A percentile compares a stretch with the other conserved stretches of the same genome.
phyloP scores from a whole-genome alignment of 2,329 filamentous ascomycete species.

The Fusarium tricinctum region DNA sequence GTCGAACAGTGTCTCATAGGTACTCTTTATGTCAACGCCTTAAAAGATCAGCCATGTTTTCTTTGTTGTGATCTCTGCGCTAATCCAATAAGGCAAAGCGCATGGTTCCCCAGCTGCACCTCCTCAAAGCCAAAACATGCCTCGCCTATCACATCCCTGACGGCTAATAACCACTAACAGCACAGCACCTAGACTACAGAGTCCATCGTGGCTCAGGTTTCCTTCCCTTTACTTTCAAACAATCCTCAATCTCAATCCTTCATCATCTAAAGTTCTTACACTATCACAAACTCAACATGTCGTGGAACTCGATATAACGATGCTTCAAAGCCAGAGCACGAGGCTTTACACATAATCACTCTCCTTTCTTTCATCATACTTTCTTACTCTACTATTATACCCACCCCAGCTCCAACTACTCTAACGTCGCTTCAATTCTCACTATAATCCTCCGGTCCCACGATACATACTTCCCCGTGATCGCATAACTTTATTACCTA shows the following conservation, averaged over 20 bases:
- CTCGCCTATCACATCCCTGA: slow-evolving; percentile 31
- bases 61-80: not conserved
- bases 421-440: slow-evolving; percentile 5
- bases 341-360: slow-evolving; percentile 5
- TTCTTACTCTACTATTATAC: not conserved
- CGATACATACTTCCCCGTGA: not conserved
- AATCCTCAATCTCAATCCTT: not conserved
- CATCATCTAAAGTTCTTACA: not conserved
- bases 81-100: slow-evolving; percentile 20
- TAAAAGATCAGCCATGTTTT: not conserved
- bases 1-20: not conserved
- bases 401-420: not conserved
- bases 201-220: slow-evolving; percentile 32
- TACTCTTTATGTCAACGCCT: slow-evolving; percentile 5
- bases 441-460: slow-evolving; percentile 1
- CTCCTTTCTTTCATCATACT: not conserved
- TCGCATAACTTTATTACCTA: not conserved
- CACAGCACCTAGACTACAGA: not conserved
- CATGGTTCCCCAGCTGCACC: slow-evolving; percentile 15
- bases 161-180: slow-evolving; percentile 5
- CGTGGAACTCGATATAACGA: slow-evolving; percentile 3
- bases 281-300: slow-evolving; percentile 2
- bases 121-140: slow-evolving; percentile 5
- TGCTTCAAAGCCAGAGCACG: not conserved
- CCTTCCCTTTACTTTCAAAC: slow-evolving; percentile 11